Evolutionary conservation across 495 filamentous ascomycete species (phyloP).

Genomic region (Saxophila tyrrhenica): DNA sequence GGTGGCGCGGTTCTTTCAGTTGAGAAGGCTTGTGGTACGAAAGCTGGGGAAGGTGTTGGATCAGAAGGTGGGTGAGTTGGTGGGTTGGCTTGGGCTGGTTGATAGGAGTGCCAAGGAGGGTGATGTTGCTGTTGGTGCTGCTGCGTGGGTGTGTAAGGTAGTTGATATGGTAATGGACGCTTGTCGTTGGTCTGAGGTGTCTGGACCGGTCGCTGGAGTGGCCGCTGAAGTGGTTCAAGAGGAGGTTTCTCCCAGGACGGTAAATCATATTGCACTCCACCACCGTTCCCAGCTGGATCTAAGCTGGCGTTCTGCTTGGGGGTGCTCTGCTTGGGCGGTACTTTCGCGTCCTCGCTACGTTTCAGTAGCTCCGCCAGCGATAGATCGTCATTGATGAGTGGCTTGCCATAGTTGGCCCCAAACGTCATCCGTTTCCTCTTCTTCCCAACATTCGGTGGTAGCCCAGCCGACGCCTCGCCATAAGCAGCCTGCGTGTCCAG

Average conservation of each 20-base stretch:
- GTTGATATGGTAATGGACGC: constrained; percentile 1
- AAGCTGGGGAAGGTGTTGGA: too few species aligned
- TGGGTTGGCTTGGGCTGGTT: too few species aligned
- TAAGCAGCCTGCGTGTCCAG: not conserved
- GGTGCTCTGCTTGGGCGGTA: not conserved
- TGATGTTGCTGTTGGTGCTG: not conserved
- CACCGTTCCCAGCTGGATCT: not conserved
- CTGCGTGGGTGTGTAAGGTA: not conserved
- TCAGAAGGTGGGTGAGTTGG: too few species aligned
- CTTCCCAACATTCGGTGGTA: not conserved
- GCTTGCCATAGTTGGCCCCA: not conserved
- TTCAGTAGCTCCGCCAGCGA: constrained; percentile 16
- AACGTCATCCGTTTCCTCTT: constrained; percentile 12
- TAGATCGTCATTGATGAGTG: not conserved
- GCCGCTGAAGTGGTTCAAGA: not conserved
- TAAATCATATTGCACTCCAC: constrained; percentile 8
- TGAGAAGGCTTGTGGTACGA: too few species aligned
- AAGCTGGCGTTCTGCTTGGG: not conserved
- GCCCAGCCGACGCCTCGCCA: not conserved
- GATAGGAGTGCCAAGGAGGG: not conserved
- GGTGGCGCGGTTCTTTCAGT: too few species aligned
- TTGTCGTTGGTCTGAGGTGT: not conserved
- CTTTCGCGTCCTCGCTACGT: constrained; percentile 9
- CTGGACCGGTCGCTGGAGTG: not conserved
- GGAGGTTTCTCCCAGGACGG: constrained; percentile 13